Evolutionary conservation across 352 stramenopile genomes (phyloP).

Genomic region (Aphanomyces euteiches): DNA sequence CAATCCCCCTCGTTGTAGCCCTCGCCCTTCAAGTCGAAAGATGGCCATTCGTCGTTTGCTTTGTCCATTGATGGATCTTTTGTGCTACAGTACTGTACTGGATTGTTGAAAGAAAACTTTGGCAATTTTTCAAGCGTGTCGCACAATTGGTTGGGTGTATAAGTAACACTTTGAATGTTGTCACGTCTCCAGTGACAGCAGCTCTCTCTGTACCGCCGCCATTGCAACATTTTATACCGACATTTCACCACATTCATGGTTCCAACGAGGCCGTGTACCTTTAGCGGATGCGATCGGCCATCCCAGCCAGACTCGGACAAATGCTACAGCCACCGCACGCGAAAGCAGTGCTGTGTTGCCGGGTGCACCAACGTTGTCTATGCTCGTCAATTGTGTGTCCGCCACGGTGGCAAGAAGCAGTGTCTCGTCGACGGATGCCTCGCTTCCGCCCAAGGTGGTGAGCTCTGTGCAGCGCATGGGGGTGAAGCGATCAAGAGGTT

Average conservation of each 20-base stretch:
- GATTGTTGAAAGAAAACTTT: too few species aligned
- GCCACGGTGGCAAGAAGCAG: conserved; percentile 17
- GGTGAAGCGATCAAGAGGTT: conserved; percentile 8
- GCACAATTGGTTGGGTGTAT: too few species aligned
- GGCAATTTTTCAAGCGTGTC: too few species aligned
- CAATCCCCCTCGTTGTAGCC: too few species aligned
- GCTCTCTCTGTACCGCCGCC: background rate
- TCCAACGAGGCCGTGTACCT: background rate
- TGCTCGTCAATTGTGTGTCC: conserved; percentile 24
- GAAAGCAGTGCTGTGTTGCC: background rate
- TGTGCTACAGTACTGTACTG: too few species aligned
- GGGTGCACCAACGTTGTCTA: conserved; percentile 24
- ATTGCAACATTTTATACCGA: too few species aligned
- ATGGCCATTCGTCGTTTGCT: too few species aligned
- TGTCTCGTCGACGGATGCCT: background rate
- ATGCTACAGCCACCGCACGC: conserved; percentile 6
- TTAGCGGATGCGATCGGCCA: conserved; percentile 9
- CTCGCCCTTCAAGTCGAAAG: too few species aligned
- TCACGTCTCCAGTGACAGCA: too few species aligned
- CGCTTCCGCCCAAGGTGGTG: background rate
- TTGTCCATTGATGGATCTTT: too few species aligned
- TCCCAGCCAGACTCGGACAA: background rate
- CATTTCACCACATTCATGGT: background rate
- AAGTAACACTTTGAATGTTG: too few species aligned
- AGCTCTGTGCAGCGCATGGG: conserved; percentile 1